Evolutionary conservation across 768 basidiomycete genomes (phyloP), one percentile per base, ranked within the genome.

Genomic region (Tubosaeta sp.): DNA sequence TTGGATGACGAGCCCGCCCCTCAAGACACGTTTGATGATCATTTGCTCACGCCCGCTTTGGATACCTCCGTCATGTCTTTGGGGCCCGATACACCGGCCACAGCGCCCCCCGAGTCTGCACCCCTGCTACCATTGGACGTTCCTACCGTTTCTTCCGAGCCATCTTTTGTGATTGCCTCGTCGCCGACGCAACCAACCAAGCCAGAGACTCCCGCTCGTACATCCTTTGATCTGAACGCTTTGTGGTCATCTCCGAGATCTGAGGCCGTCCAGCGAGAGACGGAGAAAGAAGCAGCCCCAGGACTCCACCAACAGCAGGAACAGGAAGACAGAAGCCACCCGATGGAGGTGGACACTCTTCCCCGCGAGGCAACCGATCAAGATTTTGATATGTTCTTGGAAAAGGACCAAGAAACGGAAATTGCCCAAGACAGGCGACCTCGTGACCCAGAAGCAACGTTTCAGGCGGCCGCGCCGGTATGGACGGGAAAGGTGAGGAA

Each of bases 331-430:
- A 76, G 72, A 57, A 75, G 76, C n/a, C 70, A 71, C 31, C 66
- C 71, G 9, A 76, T 80, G 57, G 81, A 78, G 60, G 69, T 70
- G 37, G 76, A 74, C 26, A 33, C 56, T 52, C 43, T 59, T 19
- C 59, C 63, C 16, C 61, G 59, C 46, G 80, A 76, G 54, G 77
- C 84, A 10, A 82, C 84, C 48, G 91, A 91, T 68, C 80, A 83
- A 55, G 91, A 91, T 65, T 91, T 94, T 61, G 91, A 92, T 59
- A 88, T 91, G 83, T 85, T 91, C 62, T 70, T 94, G 35, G 82
- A 87, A 52, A 80, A 84, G 54, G 79, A 81, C 14, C 67, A 75
- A 27, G 74, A 77, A 1, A 55, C 59, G 14, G 67, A 60, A 4
- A 59, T 68, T 35, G 61, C 58, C 44, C 62, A 46, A 48, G 59